Evolutionary conservation across 768 basidiomycete genomes (phyloP).

Genomic region (Asterophora lycoperdoides): DNA sequence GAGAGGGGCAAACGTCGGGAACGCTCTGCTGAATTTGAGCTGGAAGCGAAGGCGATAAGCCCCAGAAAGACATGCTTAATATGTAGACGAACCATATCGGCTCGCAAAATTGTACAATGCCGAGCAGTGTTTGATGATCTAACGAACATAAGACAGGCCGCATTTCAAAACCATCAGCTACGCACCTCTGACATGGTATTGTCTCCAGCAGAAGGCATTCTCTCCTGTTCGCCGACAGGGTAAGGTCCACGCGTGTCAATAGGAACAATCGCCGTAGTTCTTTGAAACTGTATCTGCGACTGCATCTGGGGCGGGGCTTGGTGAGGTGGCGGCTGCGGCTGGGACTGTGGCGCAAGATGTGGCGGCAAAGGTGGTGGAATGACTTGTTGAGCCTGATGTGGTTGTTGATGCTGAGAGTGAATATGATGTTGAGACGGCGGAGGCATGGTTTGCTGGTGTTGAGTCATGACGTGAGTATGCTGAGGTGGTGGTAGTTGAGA

Average conservation of each 20-base stretch:
- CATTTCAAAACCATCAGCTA: not conserved
- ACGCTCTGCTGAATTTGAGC: conserved; percentile 42
- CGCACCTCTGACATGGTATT: conserved; percentile 43
- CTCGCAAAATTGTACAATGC: conserved; percentile 60
- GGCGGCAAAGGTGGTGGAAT: conserved; percentile 11
- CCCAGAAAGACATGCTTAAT: not conserved
- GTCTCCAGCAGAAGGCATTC: conserved; percentile 30
- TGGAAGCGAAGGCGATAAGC: conserved; percentile 17
- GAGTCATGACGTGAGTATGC: conserved; percentile 20
- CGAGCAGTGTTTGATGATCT: conserved; percentile 62
- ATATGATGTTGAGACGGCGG: conserved; percentile 16
- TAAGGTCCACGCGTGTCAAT: conserved; percentile 39
- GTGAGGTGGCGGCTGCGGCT: conserved; percentile 13
- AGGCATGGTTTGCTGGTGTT: conserved; percentile 21
- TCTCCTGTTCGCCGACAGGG: conserved; percentile 31
- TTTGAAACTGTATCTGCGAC: conserved; percentile 27
- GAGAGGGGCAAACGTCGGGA: conserved; percentile 47
- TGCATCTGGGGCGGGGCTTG: conserved; percentile 23
- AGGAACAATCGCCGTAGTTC: conserved; percentile 41
- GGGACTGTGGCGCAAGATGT: conserved; percentile 14
- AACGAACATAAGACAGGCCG: conserved; percentile 8
- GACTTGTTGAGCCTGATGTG: conserved; percentile 15
- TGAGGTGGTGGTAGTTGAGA: conserved; percentile 17
- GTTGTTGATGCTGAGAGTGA: conserved; percentile 15
- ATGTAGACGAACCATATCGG: conserved; percentile 51